phyloP scores from a whole-genome alignment of 2,329 filamentous ascomycete genomes.

The Scopulariopsis brevicaulis region DNA sequence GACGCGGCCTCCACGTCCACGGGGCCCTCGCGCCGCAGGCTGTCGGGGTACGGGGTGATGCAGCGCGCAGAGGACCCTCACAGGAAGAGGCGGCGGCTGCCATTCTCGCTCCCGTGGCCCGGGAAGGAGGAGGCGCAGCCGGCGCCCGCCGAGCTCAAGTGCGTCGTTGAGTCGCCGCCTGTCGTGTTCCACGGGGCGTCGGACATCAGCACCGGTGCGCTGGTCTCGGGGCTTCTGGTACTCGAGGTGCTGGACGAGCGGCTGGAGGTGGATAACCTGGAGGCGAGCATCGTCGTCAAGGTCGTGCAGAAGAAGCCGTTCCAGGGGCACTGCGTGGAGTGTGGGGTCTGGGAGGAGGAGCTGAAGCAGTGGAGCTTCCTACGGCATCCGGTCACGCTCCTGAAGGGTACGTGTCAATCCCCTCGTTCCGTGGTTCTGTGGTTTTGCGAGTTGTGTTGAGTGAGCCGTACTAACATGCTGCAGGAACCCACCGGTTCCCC shows the following conservation, averaged over 20 bases:
- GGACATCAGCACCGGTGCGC: conserved; percentile 66
- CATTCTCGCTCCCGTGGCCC: conserved; percentile 18
- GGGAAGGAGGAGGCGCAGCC: conserved; percentile 25
- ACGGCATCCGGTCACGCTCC: conserved; percentile 37
- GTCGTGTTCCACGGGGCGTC: conserved; percentile 71
- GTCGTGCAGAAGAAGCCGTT: conserved; percentile 75
- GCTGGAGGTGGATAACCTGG: conserved; percentile 60
- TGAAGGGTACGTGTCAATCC: conserved; percentile 27
- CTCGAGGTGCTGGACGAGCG: conserved; percentile 57
- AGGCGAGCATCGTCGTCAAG: conserved; percentile 59
- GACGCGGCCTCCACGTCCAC: not conserved
- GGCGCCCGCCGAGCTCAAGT: conserved; percentile 31
- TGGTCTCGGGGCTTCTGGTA: conserved; percentile 75
- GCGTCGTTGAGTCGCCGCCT: conserved; percentile 74
- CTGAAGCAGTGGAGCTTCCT: conserved; percentile 74
- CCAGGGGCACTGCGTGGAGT: conserved; percentile 65
- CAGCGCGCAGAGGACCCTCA: not conserved
- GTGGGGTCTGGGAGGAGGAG: conserved; percentile 59
- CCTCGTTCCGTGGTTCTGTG: not conserved
- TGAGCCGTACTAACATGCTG: conserved; percentile 13
- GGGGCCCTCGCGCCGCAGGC: not conserved
- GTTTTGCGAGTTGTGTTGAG: not conserved
- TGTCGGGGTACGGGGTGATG: not conserved
- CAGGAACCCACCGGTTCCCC: conserved; percentile 64
- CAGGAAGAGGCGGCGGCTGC: conserved; percentile 16